A percentile compares a stretch with the other conserved stretches of the same genome.
These are phyloP conservation scores for Globisporangium cylindrosporum DNA, from an alignment of 352 stramenopile genomes.

Conservation along the genomic window DNA sequence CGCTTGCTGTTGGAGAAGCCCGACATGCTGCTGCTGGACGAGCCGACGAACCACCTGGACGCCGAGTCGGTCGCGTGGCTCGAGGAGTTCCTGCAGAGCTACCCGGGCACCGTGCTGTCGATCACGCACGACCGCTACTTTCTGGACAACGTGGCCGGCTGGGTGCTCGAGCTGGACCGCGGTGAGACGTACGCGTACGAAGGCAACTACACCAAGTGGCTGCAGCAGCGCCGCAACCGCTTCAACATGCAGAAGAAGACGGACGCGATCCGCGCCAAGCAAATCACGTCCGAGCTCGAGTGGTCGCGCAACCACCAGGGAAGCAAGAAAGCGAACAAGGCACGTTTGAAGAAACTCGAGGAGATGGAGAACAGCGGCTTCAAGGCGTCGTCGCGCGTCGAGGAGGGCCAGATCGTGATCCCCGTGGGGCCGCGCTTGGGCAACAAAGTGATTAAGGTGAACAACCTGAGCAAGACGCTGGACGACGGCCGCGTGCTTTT, in stretches of 20 bases:
- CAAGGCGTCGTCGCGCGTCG: slow-evolving; percentile 50
- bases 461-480: slow-evolving; percentile 69
- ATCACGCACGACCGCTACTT: slow-evolving; percentile 99
- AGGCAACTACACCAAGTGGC: slow-evolving; percentile 98
- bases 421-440: slow-evolving; percentile 91
- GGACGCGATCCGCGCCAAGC: slow-evolving; percentile 88
- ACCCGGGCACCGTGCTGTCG: slow-evolving; percentile 95
- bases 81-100: slow-evolving; percentile 95
- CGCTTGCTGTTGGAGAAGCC: slow-evolving; percentile 95
- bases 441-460: slow-evolving; percentile 89
- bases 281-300: slow-evolving; percentile 92
- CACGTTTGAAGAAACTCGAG: slow-evolving; percentile 91
- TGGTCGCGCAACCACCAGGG: slow-evolving; percentile 90
- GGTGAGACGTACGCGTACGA: slow-evolving; percentile 97
- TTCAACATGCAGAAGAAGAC: slow-evolving; percentile 94
- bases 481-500: slow-evolving; percentile 89
- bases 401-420: slow-evolving; percentile 90
- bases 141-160: slow-evolving; percentile 96
- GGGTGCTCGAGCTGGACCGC: slow-evolving; percentile 97
- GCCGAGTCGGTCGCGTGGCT: slow-evolving; percentile 96
- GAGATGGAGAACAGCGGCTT: slow-evolving; percentile 77
- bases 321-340: slow-evolving; percentile 90
- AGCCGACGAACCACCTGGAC: slow-evolving; percentile 99
- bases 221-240: slow-evolving; percentile 93
- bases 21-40: slow-evolving; percentile 96